Percentiles rank a stretch among this genome's conserved stretches.
phyloP scores from a whole-genome alignment of 164 flowering plant genomes.

The Annona cherimola region DNA sequence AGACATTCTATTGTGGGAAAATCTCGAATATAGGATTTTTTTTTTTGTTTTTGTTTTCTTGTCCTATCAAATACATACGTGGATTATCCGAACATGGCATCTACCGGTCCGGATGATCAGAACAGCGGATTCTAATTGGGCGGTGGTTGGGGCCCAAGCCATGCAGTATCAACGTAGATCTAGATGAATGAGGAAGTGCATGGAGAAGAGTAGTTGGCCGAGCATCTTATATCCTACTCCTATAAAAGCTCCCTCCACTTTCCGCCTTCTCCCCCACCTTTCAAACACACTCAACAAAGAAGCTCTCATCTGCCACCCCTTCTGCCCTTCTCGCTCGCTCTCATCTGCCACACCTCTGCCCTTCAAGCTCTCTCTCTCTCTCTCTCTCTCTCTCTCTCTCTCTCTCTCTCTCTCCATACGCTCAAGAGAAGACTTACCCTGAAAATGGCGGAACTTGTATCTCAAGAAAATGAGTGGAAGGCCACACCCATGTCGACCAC shows the following conservation, averaged over 20 bases:
- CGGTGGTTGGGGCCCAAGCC: too few species aligned
- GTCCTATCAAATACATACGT: too few species aligned
- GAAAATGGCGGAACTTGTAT: not conserved
- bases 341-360: not conserved
- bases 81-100: too few species aligned
- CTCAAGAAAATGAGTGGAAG: not conserved
- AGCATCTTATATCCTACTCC: not conserved
- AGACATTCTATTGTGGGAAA: too few species aligned
- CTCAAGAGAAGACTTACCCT: not conserved
- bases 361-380: not conserved
- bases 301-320: not conserved
- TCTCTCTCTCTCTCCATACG: slow-evolving; percentile 41
- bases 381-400: slow-evolving; percentile 22
- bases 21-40: too few species aligned
- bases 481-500: not conserved
- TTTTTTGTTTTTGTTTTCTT: too few species aligned
- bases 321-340: not conserved
- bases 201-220: not conserved
- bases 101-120: too few species aligned
- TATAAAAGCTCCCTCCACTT: not conserved
- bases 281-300: not conserved
- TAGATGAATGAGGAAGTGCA: too few species aligned
- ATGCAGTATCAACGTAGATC: too few species aligned
- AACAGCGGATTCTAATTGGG: too few species aligned
- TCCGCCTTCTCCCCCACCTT: not conserved